Percentiles rank a stretch among this genome's conserved stretches.
These are phyloP conservation scores for Scopulariopsis brevicaulis DNA, from an alignment of 2,329 filamentous ascomycete genomes.

Conservation along the genomic window DNA sequence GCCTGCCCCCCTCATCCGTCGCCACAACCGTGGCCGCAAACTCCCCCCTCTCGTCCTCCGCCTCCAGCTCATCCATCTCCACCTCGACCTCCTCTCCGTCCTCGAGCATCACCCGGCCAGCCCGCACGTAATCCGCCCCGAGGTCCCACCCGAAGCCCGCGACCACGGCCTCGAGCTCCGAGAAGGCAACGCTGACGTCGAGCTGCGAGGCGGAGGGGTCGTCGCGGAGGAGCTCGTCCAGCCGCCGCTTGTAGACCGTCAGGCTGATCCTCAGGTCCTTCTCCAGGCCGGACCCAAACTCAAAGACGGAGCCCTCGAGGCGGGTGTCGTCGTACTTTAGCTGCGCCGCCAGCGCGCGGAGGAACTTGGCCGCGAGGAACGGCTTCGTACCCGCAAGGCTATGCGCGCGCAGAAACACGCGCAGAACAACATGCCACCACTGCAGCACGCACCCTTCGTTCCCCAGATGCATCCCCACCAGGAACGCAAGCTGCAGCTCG, in stretches of 20 bases:
- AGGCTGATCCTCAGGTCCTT: slow-evolving; percentile 33
- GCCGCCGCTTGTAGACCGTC: slow-evolving; percentile 39
- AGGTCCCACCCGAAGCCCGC: slow-evolving; percentile 44
- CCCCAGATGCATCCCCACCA: slow-evolving; percentile 44
- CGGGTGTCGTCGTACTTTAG: slow-evolving; percentile 38
- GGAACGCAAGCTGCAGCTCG: slow-evolving; percentile 49
- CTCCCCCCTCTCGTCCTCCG: slow-evolving; percentile 42
- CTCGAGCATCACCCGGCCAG: slow-evolving; percentile 37
- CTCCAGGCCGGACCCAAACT: slow-evolving; percentile 18
- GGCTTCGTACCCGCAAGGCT: slow-evolving; percentile 30
- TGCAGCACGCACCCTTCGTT: slow-evolving; percentile 50
- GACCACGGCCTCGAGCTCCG: slow-evolving; percentile 33
- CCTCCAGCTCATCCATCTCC: slow-evolving; percentile 37
- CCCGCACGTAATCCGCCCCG: slow-evolving; percentile 32
- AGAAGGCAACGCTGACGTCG: slow-evolving; percentile 35
- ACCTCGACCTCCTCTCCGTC: slow-evolving; percentile 38
- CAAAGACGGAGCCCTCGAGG: slow-evolving; percentile 32
- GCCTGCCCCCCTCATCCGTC: slow-evolving; percentile 37
- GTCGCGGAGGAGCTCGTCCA: slow-evolving; percentile 31
- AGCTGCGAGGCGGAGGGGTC: slow-evolving; percentile 25
- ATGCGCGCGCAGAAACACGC: slow-evolving; percentile 38
- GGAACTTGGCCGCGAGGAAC: slow-evolving; percentile 29
- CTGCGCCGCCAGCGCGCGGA: slow-evolving; percentile 42
- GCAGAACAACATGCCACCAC: slow-evolving; percentile 45
- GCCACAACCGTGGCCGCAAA: slow-evolving; percentile 41